A percentile compares a stretch with the other conserved stretches of the same genome.
Evolutionary conservation across 192 early-diverging fungal genomes (phyloP).

Genomic region (Obelidium mucronatum): DNA sequence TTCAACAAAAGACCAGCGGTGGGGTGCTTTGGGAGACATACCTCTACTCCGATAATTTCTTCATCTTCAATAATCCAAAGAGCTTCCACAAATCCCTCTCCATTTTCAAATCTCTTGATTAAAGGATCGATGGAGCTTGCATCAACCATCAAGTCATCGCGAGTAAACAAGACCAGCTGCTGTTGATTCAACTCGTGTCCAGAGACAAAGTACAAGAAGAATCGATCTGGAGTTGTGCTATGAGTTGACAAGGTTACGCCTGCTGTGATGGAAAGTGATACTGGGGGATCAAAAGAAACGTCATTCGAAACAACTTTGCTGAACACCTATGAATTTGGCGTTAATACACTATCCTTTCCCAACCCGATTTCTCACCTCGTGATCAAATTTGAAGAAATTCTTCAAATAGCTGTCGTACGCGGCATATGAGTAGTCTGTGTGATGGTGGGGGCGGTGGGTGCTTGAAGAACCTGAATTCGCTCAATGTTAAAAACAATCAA

Average conservation of each 20-base stretch:
- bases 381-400: slow-evolving; percentile 21
- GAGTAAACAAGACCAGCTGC: slow-evolving; percentile 1
- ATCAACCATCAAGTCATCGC: slow-evolving; percentile 9
- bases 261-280: not conserved
- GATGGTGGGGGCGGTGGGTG: slow-evolving; percentile 17
- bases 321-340: slow-evolving; percentile 7
- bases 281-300: not conserved
- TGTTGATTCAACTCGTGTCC: slow-evolving; percentile 7
- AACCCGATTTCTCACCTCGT: slow-evolving; percentile 2
- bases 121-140: slow-evolving; percentile 1
- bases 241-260: slow-evolving; percentile 11
- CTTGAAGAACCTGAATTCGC: slow-evolving; percentile 6
- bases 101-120: slow-evolving; percentile 1
- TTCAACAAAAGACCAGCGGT: not conserved
- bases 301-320: slow-evolving; percentile 6
- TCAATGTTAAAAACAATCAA: not conserved
- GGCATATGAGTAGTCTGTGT: slow-evolving; percentile 27
- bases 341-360: no score
- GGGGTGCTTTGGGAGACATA: not conserved
- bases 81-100: not conserved
- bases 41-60: slow-evolving; percentile 20
- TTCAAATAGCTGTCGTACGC: slow-evolving; percentile 9
- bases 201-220: slow-evolving; percentile 9
- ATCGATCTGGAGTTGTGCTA: not conserved
- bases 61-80: slow-evolving; percentile 23